These are phyloP conservation scores for Delphinella strobiligena DNA, from an alignment of 2,329 filamentous ascomycete genomes.

Conservation along the genomic window DNA sequence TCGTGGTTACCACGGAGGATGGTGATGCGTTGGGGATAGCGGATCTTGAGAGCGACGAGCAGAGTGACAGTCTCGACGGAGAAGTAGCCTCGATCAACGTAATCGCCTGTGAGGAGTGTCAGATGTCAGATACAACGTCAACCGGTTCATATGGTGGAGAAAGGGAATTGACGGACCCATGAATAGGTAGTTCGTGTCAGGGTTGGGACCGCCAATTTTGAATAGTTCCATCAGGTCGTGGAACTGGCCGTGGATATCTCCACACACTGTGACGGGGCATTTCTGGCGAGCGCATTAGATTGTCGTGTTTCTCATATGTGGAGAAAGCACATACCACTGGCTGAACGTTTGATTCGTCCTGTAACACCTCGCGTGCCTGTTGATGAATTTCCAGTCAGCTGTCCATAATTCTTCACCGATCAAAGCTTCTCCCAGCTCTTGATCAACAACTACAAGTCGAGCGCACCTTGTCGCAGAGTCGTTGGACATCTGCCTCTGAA, in stretches of 20 bases:
- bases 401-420: conserved; percentile 4
- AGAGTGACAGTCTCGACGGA: conserved; percentile 96
- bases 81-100: conserved; percentile 97
- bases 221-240: conserved; percentile 99
- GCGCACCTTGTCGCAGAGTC: conserved; percentile 88
- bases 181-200: conserved; percentile 98
- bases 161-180: conserved; percentile 57
- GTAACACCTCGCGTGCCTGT: conserved; percentile 87
- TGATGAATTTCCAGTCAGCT: too few relatives aligned
- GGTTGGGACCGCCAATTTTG: conserved; percentile 95
- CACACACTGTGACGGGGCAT: conserved; percentile 97
- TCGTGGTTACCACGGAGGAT: conserved; percentile 66
- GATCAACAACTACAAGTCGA: neutral
- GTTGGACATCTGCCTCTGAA: conserved; percentile 84
- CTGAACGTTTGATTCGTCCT: conserved; percentile 97
- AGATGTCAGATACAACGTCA: conserved; percentile 14
- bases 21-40: conserved; percentile 63
- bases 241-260: conserved; percentile 98
- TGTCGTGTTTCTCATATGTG: too few relatives aligned
- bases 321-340: conserved; percentile 68
- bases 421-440: conserved; percentile 2
- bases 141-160: conserved; percentile 1
- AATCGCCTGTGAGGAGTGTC: conserved; percentile 56
- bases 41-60: conserved; percentile 91
- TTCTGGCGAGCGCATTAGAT: too few relatives aligned